Evolutionary conservation across 352 stramenopile species (phyloP).

Genomic region (Phytophthora agathidicida): DNA sequence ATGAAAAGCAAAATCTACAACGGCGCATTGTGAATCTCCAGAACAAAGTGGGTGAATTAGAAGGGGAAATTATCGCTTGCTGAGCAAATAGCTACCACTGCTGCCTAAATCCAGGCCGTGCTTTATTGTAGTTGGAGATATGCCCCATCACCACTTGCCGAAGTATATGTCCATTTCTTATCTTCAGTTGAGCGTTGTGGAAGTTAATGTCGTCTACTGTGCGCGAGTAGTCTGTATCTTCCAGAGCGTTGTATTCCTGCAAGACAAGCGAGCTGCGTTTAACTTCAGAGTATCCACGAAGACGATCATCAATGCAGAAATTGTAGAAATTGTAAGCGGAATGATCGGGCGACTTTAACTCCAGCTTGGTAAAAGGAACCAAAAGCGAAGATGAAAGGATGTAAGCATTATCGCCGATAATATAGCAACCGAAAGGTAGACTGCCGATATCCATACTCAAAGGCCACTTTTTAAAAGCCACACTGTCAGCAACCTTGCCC

Average conservation of each 20-base stretch:
- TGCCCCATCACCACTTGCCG: slow-evolving; percentile 4
- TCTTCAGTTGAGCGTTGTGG: too few species aligned
- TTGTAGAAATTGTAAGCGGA: neutral
- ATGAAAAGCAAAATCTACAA: too few species aligned
- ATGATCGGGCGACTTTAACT: slow-evolving; percentile 6
- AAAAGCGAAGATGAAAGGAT: neutral
- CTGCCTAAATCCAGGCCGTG: too few species aligned
- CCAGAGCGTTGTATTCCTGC: neutral
- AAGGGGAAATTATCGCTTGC: too few species aligned
- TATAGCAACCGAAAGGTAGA: slow-evolving; percentile 2
- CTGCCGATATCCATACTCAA: neutral
- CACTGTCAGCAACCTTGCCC: slow-evolving; percentile 3
- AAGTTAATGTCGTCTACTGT: too few species aligned
- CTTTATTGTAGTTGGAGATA: slow-evolving; percentile 1
- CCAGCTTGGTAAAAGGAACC: neutral
- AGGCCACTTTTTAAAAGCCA: slow-evolving; percentile 11
- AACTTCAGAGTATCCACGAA: too few species aligned
- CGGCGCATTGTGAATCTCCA: too few species aligned
- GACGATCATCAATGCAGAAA: too few species aligned
- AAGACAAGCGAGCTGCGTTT: neutral
- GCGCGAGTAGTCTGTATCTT: neutral
- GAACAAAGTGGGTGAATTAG: too few species aligned
- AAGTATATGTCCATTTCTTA: slow-evolving; percentile 5
- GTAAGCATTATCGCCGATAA: slow-evolving; percentile 6
- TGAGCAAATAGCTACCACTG: too few species aligned